phyloP scores from a whole-genome alignment of 2,329 filamentous ascomycete species.

The Fusarium sp. region DNA sequence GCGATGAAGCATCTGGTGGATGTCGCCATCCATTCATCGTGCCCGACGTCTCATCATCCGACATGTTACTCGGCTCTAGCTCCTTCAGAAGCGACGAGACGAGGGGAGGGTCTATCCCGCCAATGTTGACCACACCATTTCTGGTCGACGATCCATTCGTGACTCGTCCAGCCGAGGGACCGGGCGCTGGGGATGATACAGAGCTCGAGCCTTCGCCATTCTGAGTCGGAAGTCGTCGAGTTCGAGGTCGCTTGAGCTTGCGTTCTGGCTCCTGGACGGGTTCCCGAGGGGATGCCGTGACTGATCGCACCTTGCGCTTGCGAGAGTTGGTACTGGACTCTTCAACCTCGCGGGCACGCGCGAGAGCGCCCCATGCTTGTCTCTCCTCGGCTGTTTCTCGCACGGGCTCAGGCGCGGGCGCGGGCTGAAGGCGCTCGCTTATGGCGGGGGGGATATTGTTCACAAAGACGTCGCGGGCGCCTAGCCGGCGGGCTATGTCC shows the following conservation, averaged over 20 bases:
- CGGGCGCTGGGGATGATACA: slow-evolving; percentile 49
- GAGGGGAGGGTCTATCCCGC: slow-evolving; percentile 76
- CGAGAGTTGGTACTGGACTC: slow-evolving; percentile 65
- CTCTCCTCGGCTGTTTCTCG: slow-evolving; percentile 83
- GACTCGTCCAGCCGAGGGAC: slow-evolving; percentile 42
- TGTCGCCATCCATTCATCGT: slow-evolving; percentile 47
- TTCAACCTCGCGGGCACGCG: slow-evolving; percentile 81
- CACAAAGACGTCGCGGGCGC: slow-evolving; percentile 78
- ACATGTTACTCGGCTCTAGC: slow-evolving; percentile 75
- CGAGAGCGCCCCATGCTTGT: slow-evolving; percentile 90
- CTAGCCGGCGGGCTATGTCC: slow-evolving; percentile 83
- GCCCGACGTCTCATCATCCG: slow-evolving; percentile 64
- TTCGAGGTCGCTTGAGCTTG: slow-evolving; percentile 88
- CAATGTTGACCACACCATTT: slow-evolving; percentile 37
- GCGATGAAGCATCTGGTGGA: slow-evolving; percentile 63
- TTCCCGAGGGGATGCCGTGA: slow-evolving; percentile 77
- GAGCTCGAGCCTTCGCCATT: slow-evolving; percentile 61
- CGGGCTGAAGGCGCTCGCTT: slow-evolving; percentile 71
- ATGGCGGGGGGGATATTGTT: slow-evolving; percentile 69
- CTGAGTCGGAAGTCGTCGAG: slow-evolving; percentile 70
- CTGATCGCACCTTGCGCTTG: slow-evolving; percentile 80
- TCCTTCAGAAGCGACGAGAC: slow-evolving; percentile 89
- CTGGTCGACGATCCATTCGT: slow-evolving; percentile 39
- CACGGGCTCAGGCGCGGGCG: slow-evolving; percentile 65
- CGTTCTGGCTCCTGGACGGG: slow-evolving; percentile 78